A percentile compares a stretch with the other conserved stretches of the same genome.
These are phyloP conservation scores for Linaria vulgaris DNA, from an alignment of 257 asterid species.

Conservation along the genomic window DNA sequence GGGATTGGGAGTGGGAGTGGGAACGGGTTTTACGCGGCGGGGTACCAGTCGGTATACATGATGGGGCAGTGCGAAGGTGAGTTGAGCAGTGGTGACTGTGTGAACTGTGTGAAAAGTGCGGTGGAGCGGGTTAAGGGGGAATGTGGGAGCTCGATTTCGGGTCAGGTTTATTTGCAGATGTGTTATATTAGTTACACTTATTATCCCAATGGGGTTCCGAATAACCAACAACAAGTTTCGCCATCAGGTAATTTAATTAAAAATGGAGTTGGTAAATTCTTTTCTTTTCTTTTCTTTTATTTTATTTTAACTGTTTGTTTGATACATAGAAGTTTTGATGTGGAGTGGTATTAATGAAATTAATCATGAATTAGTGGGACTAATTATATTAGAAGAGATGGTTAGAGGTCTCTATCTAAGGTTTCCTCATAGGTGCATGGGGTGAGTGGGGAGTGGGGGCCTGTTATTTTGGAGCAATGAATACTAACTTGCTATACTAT, in stretches of 20 bases:
- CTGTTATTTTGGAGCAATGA: not conserved
- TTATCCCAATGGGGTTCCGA: slow-evolving; percentile 73
- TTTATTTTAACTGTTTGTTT: too few species aligned
- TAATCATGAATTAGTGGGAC: not conserved
- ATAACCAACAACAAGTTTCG: slow-evolving; percentile 33
- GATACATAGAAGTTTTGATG: not conserved
- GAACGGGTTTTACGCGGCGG: slow-evolving; percentile 67
- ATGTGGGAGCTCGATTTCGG: slow-evolving; percentile 62
- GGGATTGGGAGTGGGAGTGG: slow-evolving; percentile 43
- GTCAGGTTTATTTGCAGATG: slow-evolving; percentile 60
- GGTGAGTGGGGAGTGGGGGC: slow-evolving; percentile 3
- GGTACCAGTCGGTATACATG: slow-evolving; percentile 59
- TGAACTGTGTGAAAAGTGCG: slow-evolving; percentile 71
- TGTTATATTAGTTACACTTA: slow-evolving; percentile 78
- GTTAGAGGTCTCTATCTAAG: slow-evolving; percentile 21
- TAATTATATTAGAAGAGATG: not conserved
- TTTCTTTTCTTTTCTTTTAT: not conserved
- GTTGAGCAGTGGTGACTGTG: slow-evolving; percentile 58
- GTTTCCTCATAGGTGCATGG: slow-evolving; percentile 6
- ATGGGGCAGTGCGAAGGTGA: slow-evolving; percentile 95
- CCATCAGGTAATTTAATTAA: slow-evolving; percentile 46
- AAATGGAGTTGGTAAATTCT: not conserved
- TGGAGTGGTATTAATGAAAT: not conserved
- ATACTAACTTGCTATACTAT: too few species aligned
- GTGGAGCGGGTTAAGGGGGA: slow-evolving; percentile 47